Evolutionary conservation across 768 basidiomycete genomes (phyloP).

Genomic region (Rhodotorula sphaerocarpa): DNA sequence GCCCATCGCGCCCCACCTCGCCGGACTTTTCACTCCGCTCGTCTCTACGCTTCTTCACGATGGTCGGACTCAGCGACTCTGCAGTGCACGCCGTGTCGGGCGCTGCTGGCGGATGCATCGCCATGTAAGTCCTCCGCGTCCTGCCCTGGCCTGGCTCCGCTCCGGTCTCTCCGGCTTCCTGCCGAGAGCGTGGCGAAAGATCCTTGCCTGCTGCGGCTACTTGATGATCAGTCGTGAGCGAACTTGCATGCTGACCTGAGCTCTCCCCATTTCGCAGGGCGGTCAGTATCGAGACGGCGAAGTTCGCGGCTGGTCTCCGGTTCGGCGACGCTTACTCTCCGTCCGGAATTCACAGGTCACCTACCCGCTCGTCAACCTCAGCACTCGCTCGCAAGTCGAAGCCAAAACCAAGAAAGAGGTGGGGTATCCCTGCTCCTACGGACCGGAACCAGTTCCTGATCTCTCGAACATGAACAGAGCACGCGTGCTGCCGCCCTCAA

Average conservation of each 20-base stretch:
- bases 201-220: too few relatives aligned
- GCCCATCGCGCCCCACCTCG: too few relatives aligned
- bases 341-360: conserved; percentile 17
- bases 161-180: too few relatives aligned
- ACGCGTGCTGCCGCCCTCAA: conserved; percentile 61
- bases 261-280: background rate
- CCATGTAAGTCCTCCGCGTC: conserved; percentile 87
- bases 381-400: conserved; percentile 85
- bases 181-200: too few relatives aligned
- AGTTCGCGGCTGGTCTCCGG: background rate
- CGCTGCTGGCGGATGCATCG: conserved; percentile 76
- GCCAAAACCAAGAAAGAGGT: conserved; percentile 72
- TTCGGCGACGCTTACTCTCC: background rate
- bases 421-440: conserved; percentile 17
- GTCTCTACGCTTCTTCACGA: background rate
- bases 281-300: background rate
- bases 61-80: conserved; percentile 51
- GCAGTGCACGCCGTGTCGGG: conserved; percentile 80
- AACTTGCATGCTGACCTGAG: too few relatives aligned
- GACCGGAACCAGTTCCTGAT: background rate
- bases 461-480: conserved; percentile 43
- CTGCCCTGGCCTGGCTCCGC: too few relatives aligned
- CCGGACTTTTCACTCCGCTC: too few relatives aligned
- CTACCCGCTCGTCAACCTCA: conserved; percentile 75
- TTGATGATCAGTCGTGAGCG: too few relatives aligned